phyloP scores from a whole-genome alignment of 1,139 yeast species.

The Candida freyschussii region DNA sequence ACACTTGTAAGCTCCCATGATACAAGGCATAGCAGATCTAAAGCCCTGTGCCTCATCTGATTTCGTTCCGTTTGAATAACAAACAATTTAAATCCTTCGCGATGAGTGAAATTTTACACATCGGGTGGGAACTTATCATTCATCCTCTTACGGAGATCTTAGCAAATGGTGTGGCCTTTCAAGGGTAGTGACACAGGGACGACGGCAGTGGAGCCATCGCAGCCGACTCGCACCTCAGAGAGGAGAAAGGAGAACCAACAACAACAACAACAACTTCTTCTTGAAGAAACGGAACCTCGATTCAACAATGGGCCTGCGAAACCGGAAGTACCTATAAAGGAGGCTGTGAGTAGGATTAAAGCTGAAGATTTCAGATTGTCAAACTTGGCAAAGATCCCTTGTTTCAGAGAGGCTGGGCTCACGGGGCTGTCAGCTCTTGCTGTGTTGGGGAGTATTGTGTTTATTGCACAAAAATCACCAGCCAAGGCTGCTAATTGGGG shows the following conservation, averaged over 20 bases:
- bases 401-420: constrained; percentile 84
- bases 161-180: constrained; percentile 19
- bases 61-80: no score
- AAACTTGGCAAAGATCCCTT: constrained; percentile 65
- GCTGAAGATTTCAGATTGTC: constrained; percentile 52
- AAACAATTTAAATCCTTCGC: no score
- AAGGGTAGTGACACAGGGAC: constrained; percentile 2
- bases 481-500: constrained; percentile 74
- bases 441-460: constrained; percentile 69
- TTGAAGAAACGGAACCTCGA: constrained; percentile 36
- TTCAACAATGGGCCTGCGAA: constrained; percentile 28
- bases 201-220: not conserved
- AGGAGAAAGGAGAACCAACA: constrained; percentile 5
- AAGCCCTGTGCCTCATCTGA: no score
- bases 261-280: constrained; percentile 24
- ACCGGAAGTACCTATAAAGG: constrained; percentile 28
- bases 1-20: no score
- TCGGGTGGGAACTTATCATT: not conserved
- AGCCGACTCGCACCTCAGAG: constrained; percentile 16
- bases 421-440: constrained; percentile 85
- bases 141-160: no score
- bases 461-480: constrained; percentile 61
- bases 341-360: constrained; percentile 30
- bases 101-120: not conserved
- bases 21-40: no score